Base-by-base conservation (phyloP, 345 rosid species). In the Hirschfeldia incana region DNA sequence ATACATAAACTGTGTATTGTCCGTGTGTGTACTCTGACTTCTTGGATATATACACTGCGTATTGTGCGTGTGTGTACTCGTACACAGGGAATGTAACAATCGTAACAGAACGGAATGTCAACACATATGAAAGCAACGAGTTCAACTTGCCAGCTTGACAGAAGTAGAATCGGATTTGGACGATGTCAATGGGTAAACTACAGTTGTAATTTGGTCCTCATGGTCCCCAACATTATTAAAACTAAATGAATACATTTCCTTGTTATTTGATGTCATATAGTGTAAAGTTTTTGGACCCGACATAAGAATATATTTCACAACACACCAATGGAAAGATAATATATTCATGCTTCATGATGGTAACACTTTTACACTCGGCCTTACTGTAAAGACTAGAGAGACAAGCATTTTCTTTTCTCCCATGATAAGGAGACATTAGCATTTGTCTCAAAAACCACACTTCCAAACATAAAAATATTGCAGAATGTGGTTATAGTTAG, bases 131-230 rank as follows among this genome's bases (percentile, higher is more conserved):
- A 65, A 57, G 57, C 78, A 36, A 75, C 66, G 11, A 55, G 37
- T 66, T 53, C 29, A 28, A 37, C 8, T n/a, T 67, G 73, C 59
- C 30, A 67, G 59, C 72, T 58, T 67, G 44, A 36, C n/a, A 37
- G 36, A 29, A 34, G 12, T 15, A 66, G 13, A 57, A 9, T 34
- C 13, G 42, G 42, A 75, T 34, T 13, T 53, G 72, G 26, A 65
- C 28, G 8, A n/a, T 37, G 65, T 53, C 70, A 53, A 65, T 17
- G 34, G 29, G 55, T 5, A n/a, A 61, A 63, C 36, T 34, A 75
- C 72, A 67, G 78, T 36, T 75, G 73, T 75, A 57, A 28, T 57
- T 57, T 66, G 78, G 67, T 57, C 73, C 72, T 67, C 21, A 75
- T 11, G 76, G 76, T 61, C 76, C 76, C 68, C 28, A 21, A 65